Base-by-base conservation (phyloP, 2,329 filamentous ascomycete species). In the Pseudogymnoascus sp. region DNA sequence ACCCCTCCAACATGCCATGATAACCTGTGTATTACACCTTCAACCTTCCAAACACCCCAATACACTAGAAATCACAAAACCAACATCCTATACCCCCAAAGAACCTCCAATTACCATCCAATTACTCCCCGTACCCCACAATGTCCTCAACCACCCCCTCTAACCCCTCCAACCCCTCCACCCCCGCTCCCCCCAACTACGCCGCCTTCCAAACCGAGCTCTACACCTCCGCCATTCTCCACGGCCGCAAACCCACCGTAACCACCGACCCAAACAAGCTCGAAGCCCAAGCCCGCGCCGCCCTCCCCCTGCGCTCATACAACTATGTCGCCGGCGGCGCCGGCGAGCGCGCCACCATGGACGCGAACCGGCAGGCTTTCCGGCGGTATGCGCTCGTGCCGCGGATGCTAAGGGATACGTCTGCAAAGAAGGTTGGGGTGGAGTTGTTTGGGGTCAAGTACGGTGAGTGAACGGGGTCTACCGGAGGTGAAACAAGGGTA, bases 331-430 rank as follows among this genome's bases (percentile, higher is more conserved):
- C n/a, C n/a, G n/a, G n/a, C n/a, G n/a, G n/a, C n/a, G n/a, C n/a
- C n/a, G n/a, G n/a, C n/a, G n/a, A n/a, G n/a, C n/a, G n/a, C n/a
- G n/a, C n/a, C n/a, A n/a, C n/a, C n/a, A n/a, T n/a, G n/a, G n/a
- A n/a, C n/a, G n/a, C n/a, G n/a, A n/a, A n/a, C n/a, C n/a, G n/a
- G n/a, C n/a, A n/a, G n/a, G n/a, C n/a, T n/a, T n/a, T n/a, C n/a
- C n/a, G n/a, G n/a, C n/a, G n/a, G n/a, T n/a, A n/a, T n/a, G n/a
- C n/a, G n/a, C n/a, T n/a, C n/a, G n/a, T n/a, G n/a, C n/a, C n/a
- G 0, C 78, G 81, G 53, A 84, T 82, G 76, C 78, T 88, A 1
- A 78, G 85, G 60, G 82, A 86, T 72, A 86, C 82, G 2, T 83
- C 4, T 70, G 71, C 24, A 76, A 74, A 31, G 76, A 83, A 84